Base-by-base conservation (phyloP, 768 basidiomycete species). In the Xerocomus brunneocitrinus region DNA sequence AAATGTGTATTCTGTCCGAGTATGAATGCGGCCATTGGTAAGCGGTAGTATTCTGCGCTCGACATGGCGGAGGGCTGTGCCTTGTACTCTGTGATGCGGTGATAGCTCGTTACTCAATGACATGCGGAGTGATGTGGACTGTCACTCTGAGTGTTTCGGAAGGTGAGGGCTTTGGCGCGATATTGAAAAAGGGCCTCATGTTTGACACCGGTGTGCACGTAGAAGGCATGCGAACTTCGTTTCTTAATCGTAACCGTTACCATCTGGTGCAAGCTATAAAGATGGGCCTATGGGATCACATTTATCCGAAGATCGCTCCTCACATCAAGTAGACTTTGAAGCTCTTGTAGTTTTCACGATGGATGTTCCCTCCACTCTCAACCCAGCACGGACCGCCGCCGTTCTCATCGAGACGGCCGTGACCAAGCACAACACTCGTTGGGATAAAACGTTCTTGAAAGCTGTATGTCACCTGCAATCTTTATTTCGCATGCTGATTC, bases 371-470 rank as follows among this genome's bases (percentile, higher is more conserved):
- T 74, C 70, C 58, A 86, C 83, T 35, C 74, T 86, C 61, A 79
- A 72, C 58, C 84, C 84, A 36, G 71, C 73, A 8, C 73, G 82
- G 64, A 84, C 87, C 30, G 80, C 86, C 28, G 74, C 70, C 8
- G 66, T 67, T 47, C 75, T 88, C 67, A 74, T 89, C 55, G 73
- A 84, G 58, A 61, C 71, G 44, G 84, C 79, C 39, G 73, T 86
- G 25, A 65, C 64, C 12, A 89, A 89, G 67, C 87, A 89, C 63
- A 76, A 73, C 43, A 83, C 83, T 40, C 80, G 83, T 3, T 77
- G 75, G 52, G 80, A 83, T 47, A 74, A 72, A 34, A 65, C 82
- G 2, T 87, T 89, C 66, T 65, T 84, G 54, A 89, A 89, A 67
- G 83, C 86, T 5, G 87, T 87, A 55, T 54, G 83, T 73, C n/a